Base-by-base conservation (phyloP, 2,329 filamentous ascomycete genomes). In the Hypoxylon sp. region DNA sequence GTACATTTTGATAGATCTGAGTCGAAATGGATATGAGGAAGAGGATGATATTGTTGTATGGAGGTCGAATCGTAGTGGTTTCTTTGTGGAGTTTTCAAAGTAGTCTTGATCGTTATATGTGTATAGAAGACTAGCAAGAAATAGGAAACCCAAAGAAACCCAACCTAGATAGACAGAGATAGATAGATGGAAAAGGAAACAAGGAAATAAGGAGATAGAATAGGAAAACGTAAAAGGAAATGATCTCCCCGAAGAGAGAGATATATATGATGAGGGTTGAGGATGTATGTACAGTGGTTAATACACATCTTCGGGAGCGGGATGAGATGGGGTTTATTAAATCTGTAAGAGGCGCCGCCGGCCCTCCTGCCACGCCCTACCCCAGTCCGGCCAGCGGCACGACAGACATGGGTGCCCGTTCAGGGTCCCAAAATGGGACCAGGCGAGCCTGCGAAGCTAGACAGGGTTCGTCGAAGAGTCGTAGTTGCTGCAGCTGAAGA, bases 1-100 rank as follows among this genome's bases (percentile, higher is more conserved):
- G 74, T 82, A 83, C 88, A 90, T 90, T 54, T 76, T 82, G 76
- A 64, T 58, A 58, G 64, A 64, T 69, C 10, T 72, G 62, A 50
- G 44, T 53, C 27, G 31, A 44, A 48, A 32, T 39, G 31, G 54
- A 47, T 58, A 68, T 51, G 57, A 62, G 15, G 63, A 68, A 54
- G 63, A 65, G 46, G 56, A 59, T n/a, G 39, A 65, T 44, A 19
- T 42, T 32, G 31, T 48, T 47, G 51, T 47, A 54, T 46, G 27
- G 37, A 64, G 57, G 29, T 68, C 19, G 50, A 61, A 55, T 62
- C 32, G 55, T 63, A 55, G 55, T 62, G 58, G 66, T 65, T 73
- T 67, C 56, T 60, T 64, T 56, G 52, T 47, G 48, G 47, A 60
- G 42, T 68, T 69, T 54, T 68, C 53, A 52, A 53, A 62, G 50